These are phyloP conservation scores for Trichoderma orchidacearum DNA, from an alignment of 495 filamentous ascomycete genomes.

Conservation along the genomic window DNA sequence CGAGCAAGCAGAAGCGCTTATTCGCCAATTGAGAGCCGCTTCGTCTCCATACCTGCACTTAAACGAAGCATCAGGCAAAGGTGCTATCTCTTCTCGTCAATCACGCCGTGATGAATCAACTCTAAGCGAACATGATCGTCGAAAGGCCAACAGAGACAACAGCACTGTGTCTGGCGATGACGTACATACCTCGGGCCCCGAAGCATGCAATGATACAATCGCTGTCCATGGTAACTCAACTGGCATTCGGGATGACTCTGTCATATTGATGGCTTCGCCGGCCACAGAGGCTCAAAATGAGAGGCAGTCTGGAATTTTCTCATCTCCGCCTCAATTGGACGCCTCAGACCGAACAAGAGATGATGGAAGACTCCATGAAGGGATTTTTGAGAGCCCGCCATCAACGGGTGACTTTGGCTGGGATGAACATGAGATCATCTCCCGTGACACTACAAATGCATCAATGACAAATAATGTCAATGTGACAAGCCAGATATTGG, in stretches of 20 bases:
- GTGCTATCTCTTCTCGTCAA: background rate
- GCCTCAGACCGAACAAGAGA: background rate
- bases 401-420: constrained; percentile 2
- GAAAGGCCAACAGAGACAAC: too few relatives aligned
- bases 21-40: constrained; percentile 1
- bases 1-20: constrained; percentile 5
- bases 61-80: background rate
- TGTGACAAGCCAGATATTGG: constrained; percentile 1
- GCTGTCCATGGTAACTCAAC: too few relatives aligned
- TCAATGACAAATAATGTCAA: background rate
- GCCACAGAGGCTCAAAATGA: too few relatives aligned
- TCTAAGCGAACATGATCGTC: too few relatives aligned
- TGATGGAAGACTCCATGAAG: constrained; percentile 6
- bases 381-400: constrained; percentile 7
- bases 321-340: background rate
- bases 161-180: too few relatives aligned
- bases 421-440: constrained; percentile 7
- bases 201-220: too few relatives aligned
- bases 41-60: background rate
- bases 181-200: too few relatives aligned
- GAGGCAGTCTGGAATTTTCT: background rate
- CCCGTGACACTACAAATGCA: background rate
- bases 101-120: too few relatives aligned
- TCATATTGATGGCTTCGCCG: too few relatives aligned
- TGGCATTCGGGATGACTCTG: too few relatives aligned